Evolutionary conservation across 257 asterid genomes (phyloP).

Genomic region (Fraxinus excelsior): DNA sequence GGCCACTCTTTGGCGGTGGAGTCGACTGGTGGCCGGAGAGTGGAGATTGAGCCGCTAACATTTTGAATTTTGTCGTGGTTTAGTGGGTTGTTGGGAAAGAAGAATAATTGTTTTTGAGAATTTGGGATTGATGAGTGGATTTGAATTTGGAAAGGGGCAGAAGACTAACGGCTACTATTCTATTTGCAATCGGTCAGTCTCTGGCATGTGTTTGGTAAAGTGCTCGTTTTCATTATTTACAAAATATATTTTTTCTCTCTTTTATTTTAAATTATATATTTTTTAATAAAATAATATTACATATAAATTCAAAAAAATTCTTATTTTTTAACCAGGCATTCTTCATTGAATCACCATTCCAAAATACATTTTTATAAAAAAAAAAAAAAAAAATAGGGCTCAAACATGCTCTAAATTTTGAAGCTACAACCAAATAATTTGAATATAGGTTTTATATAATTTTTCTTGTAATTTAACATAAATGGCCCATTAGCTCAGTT

Average conservation of each 20-base stretch:
- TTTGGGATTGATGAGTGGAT: background rate
- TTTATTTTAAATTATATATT: no score
- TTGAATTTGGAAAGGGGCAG: slow-evolving; percentile 41
- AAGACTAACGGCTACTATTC: slow-evolving; percentile 32
- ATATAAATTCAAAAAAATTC: no score
- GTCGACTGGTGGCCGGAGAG: slow-evolving; percentile 26
- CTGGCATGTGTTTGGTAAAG: slow-evolving; percentile 10
- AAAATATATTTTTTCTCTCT: no score
- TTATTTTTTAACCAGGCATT: no score
- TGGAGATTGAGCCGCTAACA: slow-evolving; percentile 31
- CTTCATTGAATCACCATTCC: no score
- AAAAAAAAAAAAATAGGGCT: no score
- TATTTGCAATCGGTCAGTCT: background rate
- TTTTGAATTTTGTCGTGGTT: no score
- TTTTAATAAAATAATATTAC: no score
- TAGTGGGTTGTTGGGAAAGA: background rate
- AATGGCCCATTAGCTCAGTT: slow-evolving; percentile 35
- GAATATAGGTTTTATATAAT: no score
- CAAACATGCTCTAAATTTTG: background rate
- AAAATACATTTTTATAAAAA: no score
- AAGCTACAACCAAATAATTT: background rate
- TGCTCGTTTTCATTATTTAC: no score
- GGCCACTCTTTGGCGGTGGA: slow-evolving; percentile 31
- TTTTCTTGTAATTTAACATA: no score
- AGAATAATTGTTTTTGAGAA: background rate